phyloP scores from a whole-genome alignment of 306 rosid species.

The Cyclanthera cordifolia region DNA sequence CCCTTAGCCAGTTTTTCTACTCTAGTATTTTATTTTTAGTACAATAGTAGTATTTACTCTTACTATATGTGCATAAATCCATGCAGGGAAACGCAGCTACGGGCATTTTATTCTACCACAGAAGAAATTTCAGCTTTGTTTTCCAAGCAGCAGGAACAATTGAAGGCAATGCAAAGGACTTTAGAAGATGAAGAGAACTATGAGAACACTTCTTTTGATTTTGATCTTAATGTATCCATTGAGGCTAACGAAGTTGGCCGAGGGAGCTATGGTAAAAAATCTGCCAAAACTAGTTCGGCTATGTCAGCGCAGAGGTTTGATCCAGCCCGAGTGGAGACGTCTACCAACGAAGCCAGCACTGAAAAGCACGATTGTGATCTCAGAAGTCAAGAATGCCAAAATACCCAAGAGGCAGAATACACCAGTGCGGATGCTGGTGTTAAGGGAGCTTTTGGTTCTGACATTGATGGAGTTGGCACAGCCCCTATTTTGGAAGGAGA shows the following conservation, averaged over 20 bases:
- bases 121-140: slow-evolving; percentile 74
- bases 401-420: slow-evolving; percentile 73
- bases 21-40: not conserved
- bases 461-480: slow-evolving; percentile 47
- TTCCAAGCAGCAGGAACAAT: slow-evolving; percentile 83
- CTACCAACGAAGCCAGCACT: slow-evolving; percentile 61
- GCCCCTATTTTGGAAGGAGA: slow-evolving; percentile 49
- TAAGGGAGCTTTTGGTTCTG: slow-evolving; percentile 65
- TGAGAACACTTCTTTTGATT: slow-evolving; percentile 62
- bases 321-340: slow-evolving; percentile 40
- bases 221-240: slow-evolving; percentile 33
- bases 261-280: slow-evolving; percentile 22
- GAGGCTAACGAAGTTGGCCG: slow-evolving; percentile 31
- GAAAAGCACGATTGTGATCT: slow-evolving; percentile 73
- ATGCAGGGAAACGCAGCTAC: slow-evolving; percentile 78
- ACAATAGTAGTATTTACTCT: not conserved
- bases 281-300: slow-evolving; percentile 40
- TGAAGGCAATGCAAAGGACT: slow-evolving; percentile 83
- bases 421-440: slow-evolving; percentile 48
- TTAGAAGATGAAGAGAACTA: slow-evolving; percentile 86
- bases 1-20: not conserved
- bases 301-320: slow-evolving; percentile 36
- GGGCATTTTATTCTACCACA: slow-evolving; percentile 90
- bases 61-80: slow-evolving; percentile 6
- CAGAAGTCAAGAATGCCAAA: slow-evolving; percentile 54